Evolutionary conservation across 371 early-diverging fungal species (phyloP).

Genomic region (Apophysomyces sp.): DNA sequence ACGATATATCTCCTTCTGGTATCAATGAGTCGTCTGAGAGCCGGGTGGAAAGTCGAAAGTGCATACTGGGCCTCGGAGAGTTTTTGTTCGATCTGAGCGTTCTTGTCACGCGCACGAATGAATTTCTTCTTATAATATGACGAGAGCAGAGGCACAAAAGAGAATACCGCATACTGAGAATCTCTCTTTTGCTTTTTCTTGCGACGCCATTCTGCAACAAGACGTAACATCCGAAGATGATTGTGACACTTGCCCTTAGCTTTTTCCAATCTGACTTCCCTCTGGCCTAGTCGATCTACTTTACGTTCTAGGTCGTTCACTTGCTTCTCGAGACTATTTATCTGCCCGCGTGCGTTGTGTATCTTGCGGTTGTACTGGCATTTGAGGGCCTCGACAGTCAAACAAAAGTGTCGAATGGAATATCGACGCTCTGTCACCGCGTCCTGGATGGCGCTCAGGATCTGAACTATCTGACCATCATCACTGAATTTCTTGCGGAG

Average conservation of each 20-base stretch:
- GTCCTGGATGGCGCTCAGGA: neutral
- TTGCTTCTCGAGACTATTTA: neutral
- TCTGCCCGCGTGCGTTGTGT: slow-evolving; percentile 4
- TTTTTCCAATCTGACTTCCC: neutral
- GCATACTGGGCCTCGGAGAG: slow-evolving; percentile 2
- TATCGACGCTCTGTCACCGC: slow-evolving; percentile 2
- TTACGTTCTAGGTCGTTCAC: neutral
- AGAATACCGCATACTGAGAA: slow-evolving; percentile 23
- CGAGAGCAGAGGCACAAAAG: slow-evolving; percentile 27
- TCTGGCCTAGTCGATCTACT: neutral
- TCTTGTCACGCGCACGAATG: slow-evolving; percentile 7
- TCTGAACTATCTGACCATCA: neutral
- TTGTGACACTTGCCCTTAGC: neutral
- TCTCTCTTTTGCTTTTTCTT: slow-evolving; percentile 24
- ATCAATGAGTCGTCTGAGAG: neutral
- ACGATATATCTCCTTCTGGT: neutral
- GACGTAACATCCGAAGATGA: neutral
- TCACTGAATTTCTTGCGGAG: neutral
- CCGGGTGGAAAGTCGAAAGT: neutral
- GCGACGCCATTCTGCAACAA: slow-evolving; percentile 18
- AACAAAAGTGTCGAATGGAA: slow-evolving; percentile 3
- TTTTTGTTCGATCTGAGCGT: slow-evolving; percentile 1
- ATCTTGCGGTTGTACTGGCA: slow-evolving; percentile 10
- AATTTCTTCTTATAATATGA: slow-evolving; percentile 10
- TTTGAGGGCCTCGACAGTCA: slow-evolving; percentile 6